Evolutionary conservation across 768 basidiomycete species (phyloP).

Genomic region (Lyophyllum decastes): DNA sequence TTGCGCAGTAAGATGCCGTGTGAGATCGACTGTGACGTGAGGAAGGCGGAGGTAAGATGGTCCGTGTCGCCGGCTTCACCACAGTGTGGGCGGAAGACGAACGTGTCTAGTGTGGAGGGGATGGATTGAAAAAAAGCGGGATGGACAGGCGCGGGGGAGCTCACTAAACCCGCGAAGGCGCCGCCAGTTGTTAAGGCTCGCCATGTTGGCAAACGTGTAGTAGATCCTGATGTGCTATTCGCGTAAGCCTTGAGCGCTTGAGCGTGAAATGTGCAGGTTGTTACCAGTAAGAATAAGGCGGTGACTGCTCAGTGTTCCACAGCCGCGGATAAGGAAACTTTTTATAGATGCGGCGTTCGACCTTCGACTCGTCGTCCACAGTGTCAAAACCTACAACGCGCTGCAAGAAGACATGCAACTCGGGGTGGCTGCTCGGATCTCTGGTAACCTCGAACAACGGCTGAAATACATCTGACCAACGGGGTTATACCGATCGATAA

Average conservation of each 20-base stretch:
- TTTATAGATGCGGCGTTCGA: conserved; percentile 86
- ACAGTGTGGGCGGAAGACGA: conserved; percentile 94
- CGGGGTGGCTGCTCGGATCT: conserved; percentile 87
- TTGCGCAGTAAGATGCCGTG: conserved; percentile 98
- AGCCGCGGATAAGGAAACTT: conserved; percentile 91
- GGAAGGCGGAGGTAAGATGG: conserved; percentile 93
- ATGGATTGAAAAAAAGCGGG: too few species aligned
- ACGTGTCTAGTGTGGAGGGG: conserved; percentile 69
- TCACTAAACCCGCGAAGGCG: conserved; percentile 86
- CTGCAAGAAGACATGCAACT: conserved; percentile 93
- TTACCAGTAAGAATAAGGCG: conserved; percentile 97
- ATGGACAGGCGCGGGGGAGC: conserved; percentile 28
- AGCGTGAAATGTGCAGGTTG: too few species aligned
- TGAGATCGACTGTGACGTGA: conserved; percentile 96
- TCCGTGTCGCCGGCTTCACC: conserved; percentile 99
- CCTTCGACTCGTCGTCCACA: conserved; percentile 98
- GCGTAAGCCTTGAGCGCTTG: too few species aligned
- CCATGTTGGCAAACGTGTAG: conserved; percentile 97
- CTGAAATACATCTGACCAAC: conserved; percentile 75
- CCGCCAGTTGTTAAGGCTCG: conserved; percentile 94
- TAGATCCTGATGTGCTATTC: conserved; percentile 67
- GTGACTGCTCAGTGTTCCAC: conserved; percentile 89
- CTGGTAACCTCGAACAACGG: conserved; percentile 96
- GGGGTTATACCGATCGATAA: background rate
- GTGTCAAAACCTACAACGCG: conserved; percentile 96